Conservation (phyloP, 1,139 yeast species). For the Yamadazyma triangularis region DNA sequence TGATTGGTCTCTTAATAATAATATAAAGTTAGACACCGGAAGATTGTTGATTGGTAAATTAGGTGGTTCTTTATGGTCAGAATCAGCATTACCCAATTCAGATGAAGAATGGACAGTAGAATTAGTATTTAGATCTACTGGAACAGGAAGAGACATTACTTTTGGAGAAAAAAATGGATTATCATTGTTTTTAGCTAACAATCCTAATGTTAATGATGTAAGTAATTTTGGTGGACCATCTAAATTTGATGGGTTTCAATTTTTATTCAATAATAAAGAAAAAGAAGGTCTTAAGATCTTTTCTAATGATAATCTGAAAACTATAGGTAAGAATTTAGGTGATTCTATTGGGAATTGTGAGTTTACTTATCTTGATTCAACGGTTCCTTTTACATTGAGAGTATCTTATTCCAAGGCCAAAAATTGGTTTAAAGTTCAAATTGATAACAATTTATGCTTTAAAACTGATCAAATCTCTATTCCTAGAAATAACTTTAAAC, state of each 20-base stretch:
- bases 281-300: slow-evolving; percentile 53
- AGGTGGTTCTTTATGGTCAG: slow-evolving; percentile 51
- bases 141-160: slow-evolving; percentile 26
- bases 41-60: slow-evolving; percentile 33
- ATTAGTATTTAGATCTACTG: slow-evolving; percentile 56
- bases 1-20: slow-evolving; percentile 28
- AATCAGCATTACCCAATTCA: slow-evolving; percentile 23
- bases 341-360: slow-evolving; percentile 53
- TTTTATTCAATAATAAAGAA: slow-evolving; percentile 45
- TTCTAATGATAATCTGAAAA: slow-evolving; percentile 51
- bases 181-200: slow-evolving; percentile 43
- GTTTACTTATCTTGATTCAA: slow-evolving; percentile 57
- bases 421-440: slow-evolving; percentile 54
- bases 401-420: slow-evolving; percentile 47
- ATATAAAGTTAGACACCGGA: slow-evolving; percentile 33
- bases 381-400: slow-evolving; percentile 66
- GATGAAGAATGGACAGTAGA: slow-evolving; percentile 56
- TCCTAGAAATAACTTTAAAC: slow-evolving; percentile 29
- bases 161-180: slow-evolving; percentile 40
- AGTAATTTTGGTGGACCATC: slow-evolving; percentile 48
- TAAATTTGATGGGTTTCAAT: slow-evolving; percentile 57
- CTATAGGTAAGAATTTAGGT: slow-evolving; percentile 18
- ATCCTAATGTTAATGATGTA: slow-evolving; percentile 18
- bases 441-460: slow-evolving; percentile 68
- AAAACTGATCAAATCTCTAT: slow-evolving; percentile 52